Conservation (phyloP, 2,329 filamentous ascomycete species). For the Teratosphaeria viscida region DNA sequence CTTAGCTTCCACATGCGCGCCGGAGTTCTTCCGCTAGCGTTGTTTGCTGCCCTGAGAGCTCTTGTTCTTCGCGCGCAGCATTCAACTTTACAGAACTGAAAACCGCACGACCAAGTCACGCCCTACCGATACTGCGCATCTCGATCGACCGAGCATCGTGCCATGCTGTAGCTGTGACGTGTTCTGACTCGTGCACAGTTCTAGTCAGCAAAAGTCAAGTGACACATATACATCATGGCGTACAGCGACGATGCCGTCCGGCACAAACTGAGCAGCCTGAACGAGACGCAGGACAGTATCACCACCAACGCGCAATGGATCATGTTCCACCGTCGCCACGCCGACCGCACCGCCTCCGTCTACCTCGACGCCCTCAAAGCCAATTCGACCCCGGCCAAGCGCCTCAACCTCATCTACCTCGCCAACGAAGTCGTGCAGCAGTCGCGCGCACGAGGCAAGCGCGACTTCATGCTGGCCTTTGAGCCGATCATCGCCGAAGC, state of each 20-base stretch:
- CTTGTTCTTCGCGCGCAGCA: not conserved
- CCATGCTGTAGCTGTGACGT: not conserved
- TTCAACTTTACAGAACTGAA: not conserved
- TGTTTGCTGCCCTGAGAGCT: not conserved
- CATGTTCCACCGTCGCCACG: conserved; percentile 94
- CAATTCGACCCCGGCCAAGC: conserved; percentile 63
- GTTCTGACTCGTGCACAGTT: not conserved
- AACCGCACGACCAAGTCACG: not conserved
- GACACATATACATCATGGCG: conserved; percentile 52
- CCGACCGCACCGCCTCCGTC: conserved; percentile 79
- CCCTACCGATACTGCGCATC: not conserved
- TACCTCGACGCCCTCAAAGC: conserved; percentile 89
- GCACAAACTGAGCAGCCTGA: conserved; percentile 87
- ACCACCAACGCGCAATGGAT: conserved; percentile 97
- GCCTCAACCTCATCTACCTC: conserved; percentile 84
- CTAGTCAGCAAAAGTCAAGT: not conserved
- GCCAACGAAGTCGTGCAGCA: conserved; percentile 97
- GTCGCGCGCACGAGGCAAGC: conserved; percentile 82
- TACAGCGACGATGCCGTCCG: conserved; percentile 93
- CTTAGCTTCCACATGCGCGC: not conserved
- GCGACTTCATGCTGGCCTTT: conserved; percentile 87
- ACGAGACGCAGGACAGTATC: conserved; percentile 96
- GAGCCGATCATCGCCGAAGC: conserved; percentile 87
- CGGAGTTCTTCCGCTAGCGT: not conserved
- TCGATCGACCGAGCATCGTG: not conserved